A percentile compares a stretch with the other conserved stretches of the same genome.
These are phyloP conservation scores for Hansenula lynferdii DNA, from an alignment of 1,139 yeast genomes.

Conservation along the genomic window DNA sequence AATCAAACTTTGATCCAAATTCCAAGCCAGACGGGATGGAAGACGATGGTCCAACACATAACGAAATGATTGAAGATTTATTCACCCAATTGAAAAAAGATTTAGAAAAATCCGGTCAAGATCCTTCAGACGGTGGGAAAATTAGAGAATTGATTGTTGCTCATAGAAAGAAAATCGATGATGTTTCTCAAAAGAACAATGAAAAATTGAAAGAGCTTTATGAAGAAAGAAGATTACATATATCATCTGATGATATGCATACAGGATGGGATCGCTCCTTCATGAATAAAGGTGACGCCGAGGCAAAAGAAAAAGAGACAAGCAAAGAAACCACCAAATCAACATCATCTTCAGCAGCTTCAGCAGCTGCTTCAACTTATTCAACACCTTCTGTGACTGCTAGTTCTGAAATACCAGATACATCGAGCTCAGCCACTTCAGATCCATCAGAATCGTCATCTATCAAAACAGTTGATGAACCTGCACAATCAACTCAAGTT, in stretches of 20 bases:
- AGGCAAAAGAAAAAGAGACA: not conserved
- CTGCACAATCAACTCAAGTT: not conserved
- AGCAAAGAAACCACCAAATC: not conserved
- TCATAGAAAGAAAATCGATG: conserved; percentile 68
- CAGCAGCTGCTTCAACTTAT: conserved; percentile 1
- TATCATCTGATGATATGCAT: conserved; percentile 85
- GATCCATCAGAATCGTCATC: not conserved
- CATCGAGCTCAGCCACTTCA: conserved; percentile 1
- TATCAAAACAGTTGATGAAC: not conserved
- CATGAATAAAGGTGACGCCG: conserved; percentile 48
- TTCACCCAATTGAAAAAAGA: conserved; percentile 65
- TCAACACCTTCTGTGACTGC: conserved; percentile 5
- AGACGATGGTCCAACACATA: conserved; percentile 71
- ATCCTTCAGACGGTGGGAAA: conserved; percentile 36
- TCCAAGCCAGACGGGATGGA: conserved; percentile 60
- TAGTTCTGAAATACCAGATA: conserved; percentile 13
- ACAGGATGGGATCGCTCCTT: conserved; percentile 93
- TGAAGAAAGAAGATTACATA: conserved; percentile 68
- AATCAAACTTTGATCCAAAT: conserved; percentile 47
- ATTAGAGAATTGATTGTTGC: conserved; percentile 41
- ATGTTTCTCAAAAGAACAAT: conserved; percentile 53
- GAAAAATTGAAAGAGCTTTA: conserved; percentile 60
- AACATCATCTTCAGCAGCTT: not conserved
- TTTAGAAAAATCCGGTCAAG: conserved; percentile 43
- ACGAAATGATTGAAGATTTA: conserved; percentile 90